Evolutionary conservation across 345 rosid genomes (phyloP).

Genomic region (Euclidium syriacum): DNA sequence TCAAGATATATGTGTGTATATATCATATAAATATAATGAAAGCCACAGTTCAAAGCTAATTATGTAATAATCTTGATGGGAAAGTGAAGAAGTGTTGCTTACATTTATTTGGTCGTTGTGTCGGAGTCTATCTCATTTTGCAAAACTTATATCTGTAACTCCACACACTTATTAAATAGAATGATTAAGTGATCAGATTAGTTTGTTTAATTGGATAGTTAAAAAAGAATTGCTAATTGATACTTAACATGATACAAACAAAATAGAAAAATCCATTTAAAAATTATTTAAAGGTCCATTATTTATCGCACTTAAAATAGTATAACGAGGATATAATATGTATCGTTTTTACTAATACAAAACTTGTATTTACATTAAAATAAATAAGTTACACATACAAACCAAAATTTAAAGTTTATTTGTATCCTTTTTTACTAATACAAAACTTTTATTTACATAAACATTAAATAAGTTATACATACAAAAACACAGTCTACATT

Average conservation of each 20-base stretch:
- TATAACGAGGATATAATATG: too few relatives aligned
- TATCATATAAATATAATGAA: background rate
- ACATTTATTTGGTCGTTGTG: slow-evolving; percentile 12
- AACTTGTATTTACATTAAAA: too few relatives aligned
- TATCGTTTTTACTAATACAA: too few relatives aligned
- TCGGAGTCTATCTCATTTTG: slow-evolving; percentile 3
- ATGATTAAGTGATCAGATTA: background rate
- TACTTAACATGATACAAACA: background rate
- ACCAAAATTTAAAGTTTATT: too few relatives aligned
- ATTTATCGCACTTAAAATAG: too few relatives aligned
- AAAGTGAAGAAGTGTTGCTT: background rate
- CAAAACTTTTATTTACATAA: too few relatives aligned
- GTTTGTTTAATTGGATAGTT: background rate
- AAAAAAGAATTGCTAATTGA: background rate
- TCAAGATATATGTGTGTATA: background rate
- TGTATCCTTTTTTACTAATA: too few relatives aligned
- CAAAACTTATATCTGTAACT: background rate
- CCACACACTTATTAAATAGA: background rate
- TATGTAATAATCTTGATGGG: slow-evolving; percentile 23
- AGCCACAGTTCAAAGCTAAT: slow-evolving; percentile 1
- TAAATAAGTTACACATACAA: too few relatives aligned
- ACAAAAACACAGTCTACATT: too few relatives aligned
- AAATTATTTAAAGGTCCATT: too few relatives aligned
- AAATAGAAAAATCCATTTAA: too few relatives aligned
- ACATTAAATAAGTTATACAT: too few relatives aligned